Conservation (phyloP, 2,329 filamentous ascomycete species). For the Xenoacremonium recifei region DNA sequence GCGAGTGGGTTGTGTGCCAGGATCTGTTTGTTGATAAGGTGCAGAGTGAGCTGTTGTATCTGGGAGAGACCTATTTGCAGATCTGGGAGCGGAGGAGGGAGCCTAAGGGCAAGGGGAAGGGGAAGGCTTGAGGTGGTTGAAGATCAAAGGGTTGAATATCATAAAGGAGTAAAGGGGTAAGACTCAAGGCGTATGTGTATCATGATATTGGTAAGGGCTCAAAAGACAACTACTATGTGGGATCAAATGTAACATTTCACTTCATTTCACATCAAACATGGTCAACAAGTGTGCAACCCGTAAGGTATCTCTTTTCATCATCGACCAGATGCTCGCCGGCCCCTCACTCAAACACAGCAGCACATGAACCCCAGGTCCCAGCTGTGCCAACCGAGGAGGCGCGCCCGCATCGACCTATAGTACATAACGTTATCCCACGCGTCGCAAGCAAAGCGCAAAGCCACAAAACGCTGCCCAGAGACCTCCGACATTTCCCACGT, state of each 20-base stretch:
- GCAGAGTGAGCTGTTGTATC: slow-evolving; percentile 84
- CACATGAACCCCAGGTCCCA: too few relatives aligned
- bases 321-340: too few relatives aligned
- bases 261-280: too few relatives aligned
- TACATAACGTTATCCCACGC: slow-evolving; percentile 14
- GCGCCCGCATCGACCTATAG: slow-evolving; percentile 10
- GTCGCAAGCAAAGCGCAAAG: too few relatives aligned
- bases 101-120: slow-evolving; percentile 32
- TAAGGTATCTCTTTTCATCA: too few relatives aligned
- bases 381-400: slow-evolving; percentile 7
- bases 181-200: slow-evolving; percentile 14
- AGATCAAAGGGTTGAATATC: too few relatives aligned
- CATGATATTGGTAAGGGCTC: too few relatives aligned
- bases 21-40: slow-evolving; percentile 91
- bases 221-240: too few relatives aligned
- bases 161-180: too few relatives aligned
- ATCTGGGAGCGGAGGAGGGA: slow-evolving; percentile 85
- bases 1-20: slow-evolving; percentile 91
- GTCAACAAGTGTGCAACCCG: too few relatives aligned
- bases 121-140: slow-evolving; percentile 37
- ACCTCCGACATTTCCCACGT: slow-evolving; percentile 4
- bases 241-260: slow-evolving; percentile 17
- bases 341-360: slow-evolving; percentile 5
- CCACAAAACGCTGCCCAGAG: slow-evolving; percentile 14
- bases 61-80: slow-evolving; percentile 93